Conservation (phyloP, 2,329 filamentous ascomycete species). For the Phoma herbarum region DNA sequence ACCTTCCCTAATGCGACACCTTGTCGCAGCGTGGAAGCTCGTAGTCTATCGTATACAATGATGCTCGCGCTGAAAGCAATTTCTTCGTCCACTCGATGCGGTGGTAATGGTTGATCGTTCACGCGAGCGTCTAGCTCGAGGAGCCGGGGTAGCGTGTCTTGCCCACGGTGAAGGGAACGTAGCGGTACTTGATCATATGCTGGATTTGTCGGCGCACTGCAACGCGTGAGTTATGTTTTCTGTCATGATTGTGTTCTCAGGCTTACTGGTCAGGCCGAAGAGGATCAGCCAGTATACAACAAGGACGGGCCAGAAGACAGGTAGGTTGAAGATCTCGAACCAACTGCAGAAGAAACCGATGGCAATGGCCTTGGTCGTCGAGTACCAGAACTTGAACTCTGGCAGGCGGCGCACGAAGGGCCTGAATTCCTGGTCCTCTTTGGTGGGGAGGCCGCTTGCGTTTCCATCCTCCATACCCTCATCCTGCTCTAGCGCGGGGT, state of each 20-base stretch:
- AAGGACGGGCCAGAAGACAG: constrained; percentile 98
- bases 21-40: constrained; percentile 27
- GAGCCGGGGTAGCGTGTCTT: constrained; percentile 63
- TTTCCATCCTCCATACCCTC: constrained; percentile 93
- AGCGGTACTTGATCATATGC: constrained; percentile 99
- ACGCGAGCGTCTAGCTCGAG: constrained; percentile 32
- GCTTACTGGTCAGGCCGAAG: constrained; percentile 92
- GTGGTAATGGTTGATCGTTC: constrained; percentile 11
- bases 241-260: not conserved
- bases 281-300: constrained; percentile 99
- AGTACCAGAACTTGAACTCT: constrained; percentile 99
- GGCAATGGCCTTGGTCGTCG: constrained; percentile 83
- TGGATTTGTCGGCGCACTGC: constrained; percentile 98
- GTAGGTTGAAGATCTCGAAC: constrained; percentile 94
- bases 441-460: constrained; percentile 83
- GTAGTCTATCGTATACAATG: constrained; percentile 35
- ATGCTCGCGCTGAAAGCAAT: constrained; percentile 28
- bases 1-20: constrained; percentile 23
- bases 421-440: constrained; percentile 96
- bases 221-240: constrained; percentile 12
- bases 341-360: constrained; percentile 89
- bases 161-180: constrained; percentile 91
- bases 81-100: constrained; percentile 15
- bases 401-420: constrained; percentile 95
- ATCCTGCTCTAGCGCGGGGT: constrained; percentile 93